These are phyloP conservation scores for Entomortierella chlamydospora DNA, from an alignment of 192 early-diverging fungal genomes.

Conservation along the genomic window DNA sequence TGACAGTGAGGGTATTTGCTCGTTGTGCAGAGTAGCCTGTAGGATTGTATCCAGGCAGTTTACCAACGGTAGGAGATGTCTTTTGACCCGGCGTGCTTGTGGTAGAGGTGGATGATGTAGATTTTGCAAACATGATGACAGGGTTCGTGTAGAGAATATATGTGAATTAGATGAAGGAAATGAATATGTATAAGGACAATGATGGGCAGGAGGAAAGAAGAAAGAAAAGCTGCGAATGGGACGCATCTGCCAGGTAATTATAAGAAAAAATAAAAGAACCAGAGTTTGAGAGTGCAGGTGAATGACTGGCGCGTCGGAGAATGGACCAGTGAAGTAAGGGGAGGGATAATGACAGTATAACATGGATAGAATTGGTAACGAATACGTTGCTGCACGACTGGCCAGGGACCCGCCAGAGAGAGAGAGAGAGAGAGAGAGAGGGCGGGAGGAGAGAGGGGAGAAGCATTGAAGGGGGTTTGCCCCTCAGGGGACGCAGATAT, in stretches of 20 bases:
- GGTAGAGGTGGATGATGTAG: neutral
- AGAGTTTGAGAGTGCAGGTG: neutral
- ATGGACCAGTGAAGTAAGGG: constrained; percentile 1
- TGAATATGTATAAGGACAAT: neutral
- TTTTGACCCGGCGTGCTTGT: neutral
- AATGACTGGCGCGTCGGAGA: neutral
- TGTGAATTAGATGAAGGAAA: neutral
- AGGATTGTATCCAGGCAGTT: constrained; percentile 17
- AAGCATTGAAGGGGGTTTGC: neutral
- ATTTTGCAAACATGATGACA: constrained; percentile 3
- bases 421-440: neutral
- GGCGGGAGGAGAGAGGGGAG: neutral
- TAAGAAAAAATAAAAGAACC: constrained; percentile 2
- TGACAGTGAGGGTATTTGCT: neutral
- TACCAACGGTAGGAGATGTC: constrained; percentile 8
- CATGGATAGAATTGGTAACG: neutral
- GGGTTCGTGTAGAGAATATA: neutral
- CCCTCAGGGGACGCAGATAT: neutral
- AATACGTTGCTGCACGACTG: neutral
- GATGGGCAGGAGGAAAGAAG: neutral
- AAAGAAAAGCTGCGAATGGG: neutral
- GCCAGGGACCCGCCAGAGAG: neutral
- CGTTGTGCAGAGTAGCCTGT: constrained; percentile 7
- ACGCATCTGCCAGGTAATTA: neutral
- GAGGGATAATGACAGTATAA: constrained; percentile 1